Conservation (phyloP, 495 filamentous ascomycete genomes). For the Penicillium paradoxum region DNA sequence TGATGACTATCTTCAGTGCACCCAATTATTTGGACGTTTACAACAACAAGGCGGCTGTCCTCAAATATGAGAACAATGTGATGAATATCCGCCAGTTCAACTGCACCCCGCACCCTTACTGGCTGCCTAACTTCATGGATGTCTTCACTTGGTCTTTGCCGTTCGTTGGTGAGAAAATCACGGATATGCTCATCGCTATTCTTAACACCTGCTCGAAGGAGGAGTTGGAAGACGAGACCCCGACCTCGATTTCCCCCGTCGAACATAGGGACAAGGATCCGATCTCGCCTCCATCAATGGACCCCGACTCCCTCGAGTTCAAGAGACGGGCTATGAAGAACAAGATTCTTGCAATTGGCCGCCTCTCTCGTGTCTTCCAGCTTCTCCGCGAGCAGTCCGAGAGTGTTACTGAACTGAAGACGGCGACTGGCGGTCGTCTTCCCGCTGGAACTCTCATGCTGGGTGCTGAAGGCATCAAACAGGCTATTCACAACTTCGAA, state of each 20-base stretch:
- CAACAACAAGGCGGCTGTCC: slow-evolving; percentile 98
- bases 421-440: slow-evolving; percentile 85
- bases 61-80: slow-evolving; percentile 99
- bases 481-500: slow-evolving; percentile 95
- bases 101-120: slow-evolving; percentile 98
- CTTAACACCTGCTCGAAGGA: slow-evolving; percentile 97
- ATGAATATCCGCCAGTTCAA: slow-evolving; percentile 99
- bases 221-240: slow-evolving; percentile 81
- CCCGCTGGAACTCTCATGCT: slow-evolving; percentile 97
- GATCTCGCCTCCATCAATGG: slow-evolving; percentile 63
- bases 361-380: slow-evolving; percentile 96
- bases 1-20: slow-evolving; percentile 99
- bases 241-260: slow-evolving; percentile 52
- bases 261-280: slow-evolving; percentile 40
- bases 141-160: slow-evolving; percentile 99
- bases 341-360: slow-evolving; percentile 97
- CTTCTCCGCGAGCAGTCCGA: slow-evolving; percentile 97
- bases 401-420: slow-evolving; percentile 94
- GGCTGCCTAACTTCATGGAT: slow-evolving; percentile 99
- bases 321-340: slow-evolving; percentile 97
- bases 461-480: slow-evolving; percentile 96
- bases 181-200: slow-evolving; percentile 98
- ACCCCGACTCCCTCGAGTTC: slow-evolving; percentile 81
- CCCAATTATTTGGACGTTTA: slow-evolving; percentile 99
- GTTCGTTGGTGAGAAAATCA: slow-evolving; percentile 99